These are phyloP conservation scores for Elsinoe australis DNA, from an alignment of 2,329 filamentous ascomycete species.

Conservation along the genomic window DNA sequence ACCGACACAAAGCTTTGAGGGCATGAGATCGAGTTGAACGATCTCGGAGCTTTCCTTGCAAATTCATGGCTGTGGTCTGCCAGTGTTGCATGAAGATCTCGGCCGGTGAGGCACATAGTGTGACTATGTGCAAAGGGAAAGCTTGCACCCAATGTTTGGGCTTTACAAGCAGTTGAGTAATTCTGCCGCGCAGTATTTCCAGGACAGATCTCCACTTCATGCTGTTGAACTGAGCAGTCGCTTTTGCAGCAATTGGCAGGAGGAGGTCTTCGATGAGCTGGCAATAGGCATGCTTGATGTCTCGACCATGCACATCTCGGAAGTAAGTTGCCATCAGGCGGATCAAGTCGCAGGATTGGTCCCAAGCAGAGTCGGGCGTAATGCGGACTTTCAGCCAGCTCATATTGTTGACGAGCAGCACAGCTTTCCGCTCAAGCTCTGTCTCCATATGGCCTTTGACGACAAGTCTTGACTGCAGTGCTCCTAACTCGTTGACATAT, in stretches of 20 bases:
- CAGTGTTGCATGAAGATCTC: constrained; percentile 81
- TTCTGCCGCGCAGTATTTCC: constrained; percentile 65
- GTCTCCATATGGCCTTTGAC: constrained; percentile 60
- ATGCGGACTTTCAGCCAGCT: constrained; percentile 74
- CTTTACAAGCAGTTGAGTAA: constrained; percentile 81
- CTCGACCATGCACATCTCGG: constrained; percentile 73
- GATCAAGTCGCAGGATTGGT: constrained; percentile 83
- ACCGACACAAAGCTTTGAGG: constrained; percentile 78
- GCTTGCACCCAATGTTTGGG: constrained; percentile 85
- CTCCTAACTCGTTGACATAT: constrained; percentile 74
- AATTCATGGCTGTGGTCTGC: constrained; percentile 68
- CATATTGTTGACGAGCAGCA: constrained; percentile 85
- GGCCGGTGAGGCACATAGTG: constrained; percentile 79
- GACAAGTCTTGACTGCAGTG: constrained; percentile 65
- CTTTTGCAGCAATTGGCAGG: constrained; percentile 76
- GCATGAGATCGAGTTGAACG: constrained; percentile 68
- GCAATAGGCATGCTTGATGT: constrained; percentile 90
- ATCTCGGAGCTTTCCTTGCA: constrained; percentile 80
- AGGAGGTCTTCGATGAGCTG: constrained; percentile 81
- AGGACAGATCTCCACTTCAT: constrained; percentile 84
- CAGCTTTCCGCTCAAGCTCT: constrained; percentile 72
- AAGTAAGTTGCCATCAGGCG: constrained; percentile 74
- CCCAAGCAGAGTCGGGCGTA: constrained; percentile 67
- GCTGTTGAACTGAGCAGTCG: constrained; percentile 66
- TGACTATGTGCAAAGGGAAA: constrained; percentile 77